Evolutionary conservation across 1,284 basidiomycete species (phyloP), one percentile per base, ranked within the genome.

Genomic region (Moesziomyces sp.): DNA sequence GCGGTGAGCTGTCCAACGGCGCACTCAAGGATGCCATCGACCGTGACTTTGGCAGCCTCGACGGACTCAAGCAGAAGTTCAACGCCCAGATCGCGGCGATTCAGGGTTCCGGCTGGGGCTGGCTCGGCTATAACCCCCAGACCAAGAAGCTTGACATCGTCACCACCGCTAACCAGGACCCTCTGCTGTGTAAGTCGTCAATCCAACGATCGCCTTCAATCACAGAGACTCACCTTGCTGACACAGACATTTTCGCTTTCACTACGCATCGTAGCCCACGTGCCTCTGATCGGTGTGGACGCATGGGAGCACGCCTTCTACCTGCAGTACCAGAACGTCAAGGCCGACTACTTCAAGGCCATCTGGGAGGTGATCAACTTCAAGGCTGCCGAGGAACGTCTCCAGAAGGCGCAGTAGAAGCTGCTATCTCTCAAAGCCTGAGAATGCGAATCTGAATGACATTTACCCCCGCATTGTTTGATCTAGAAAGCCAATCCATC

Each of bases 291-390:
- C 60, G 82, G 81, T 28, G 76, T 84, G 38, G 82, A 84, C 42
- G 80, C 80, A 8, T 84, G 82, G 82, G 82, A 84, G 67, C 82
- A 84, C 58, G 79, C 77, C 16, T 83, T 73, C 70, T 82, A 83
- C 69, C 75, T 83, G 8, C 80, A 84, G 68, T 82, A 84, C 76
- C 68, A 82, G 64, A 84, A 84, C 75, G 76, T 78, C 59, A 82
- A 82, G 76, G 80, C 79, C 40, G 76, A 76, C 58, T 84, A 84
- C 80, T 81, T 84, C 55, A 83, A 84, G 76, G 77, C 76, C 38
- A 82, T 84, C 56, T 84, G 82, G 82, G 61, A 78, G 19, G 82
- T 83, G 30, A 82, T 83, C 76, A 84, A 84, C 80, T 84, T 80
- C 54, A 79, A 83, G 74, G 77, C 77, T 43, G 82, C 82, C 54